Evolutionary conservation across 345 rosid species (phyloP).

Genomic region (Hypericum androsaemum): DNA sequence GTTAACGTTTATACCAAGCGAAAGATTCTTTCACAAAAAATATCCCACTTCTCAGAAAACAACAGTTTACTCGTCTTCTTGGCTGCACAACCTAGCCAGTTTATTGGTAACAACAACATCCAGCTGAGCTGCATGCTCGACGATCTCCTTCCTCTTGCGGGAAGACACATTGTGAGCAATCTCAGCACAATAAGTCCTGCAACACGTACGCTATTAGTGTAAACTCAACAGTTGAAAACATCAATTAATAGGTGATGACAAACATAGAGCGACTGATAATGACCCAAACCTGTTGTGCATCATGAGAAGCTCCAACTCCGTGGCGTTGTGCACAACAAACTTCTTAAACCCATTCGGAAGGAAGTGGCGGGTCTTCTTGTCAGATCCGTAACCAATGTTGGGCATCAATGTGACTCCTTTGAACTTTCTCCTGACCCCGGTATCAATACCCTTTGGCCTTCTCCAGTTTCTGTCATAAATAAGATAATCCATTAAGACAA

Average conservation of each 20-base stretch:
- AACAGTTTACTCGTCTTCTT: not conserved
- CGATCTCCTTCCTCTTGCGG: constrained; percentile 1
- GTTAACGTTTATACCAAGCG: too few species aligned
- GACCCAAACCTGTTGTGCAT: constrained; percentile 2
- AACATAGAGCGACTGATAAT: too few species aligned
- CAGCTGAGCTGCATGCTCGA: constrained; percentile 4
- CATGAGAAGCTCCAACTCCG: constrained; percentile 1
- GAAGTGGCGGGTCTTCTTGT: constrained; percentile 2
- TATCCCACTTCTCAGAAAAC: too few species aligned
- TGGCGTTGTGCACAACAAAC: constrained; percentile 1
- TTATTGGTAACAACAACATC: constrained; percentile 1
- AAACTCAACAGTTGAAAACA: too few species aligned
- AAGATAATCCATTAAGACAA: not conserved
- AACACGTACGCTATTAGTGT: too few species aligned
- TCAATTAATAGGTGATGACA: too few species aligned
- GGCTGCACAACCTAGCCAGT: constrained; percentile 1
- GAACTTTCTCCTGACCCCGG: not conserved
- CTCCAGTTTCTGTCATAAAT: not conserved
- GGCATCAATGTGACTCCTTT: constrained; percentile 4
- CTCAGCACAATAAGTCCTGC: constrained; percentile 3
- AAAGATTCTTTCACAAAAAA: too few species aligned
- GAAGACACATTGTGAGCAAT: constrained; percentile 1
- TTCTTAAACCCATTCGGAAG: constrained; percentile 4
- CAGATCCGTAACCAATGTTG: constrained; percentile 4
- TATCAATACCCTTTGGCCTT: constrained; percentile 3